A percentile compares a stretch with the other conserved stretches of the same genome.
Conservation (phyloP, 1,284 basidiomycete genomes). For the Cryptococcus sp. region DNA sequence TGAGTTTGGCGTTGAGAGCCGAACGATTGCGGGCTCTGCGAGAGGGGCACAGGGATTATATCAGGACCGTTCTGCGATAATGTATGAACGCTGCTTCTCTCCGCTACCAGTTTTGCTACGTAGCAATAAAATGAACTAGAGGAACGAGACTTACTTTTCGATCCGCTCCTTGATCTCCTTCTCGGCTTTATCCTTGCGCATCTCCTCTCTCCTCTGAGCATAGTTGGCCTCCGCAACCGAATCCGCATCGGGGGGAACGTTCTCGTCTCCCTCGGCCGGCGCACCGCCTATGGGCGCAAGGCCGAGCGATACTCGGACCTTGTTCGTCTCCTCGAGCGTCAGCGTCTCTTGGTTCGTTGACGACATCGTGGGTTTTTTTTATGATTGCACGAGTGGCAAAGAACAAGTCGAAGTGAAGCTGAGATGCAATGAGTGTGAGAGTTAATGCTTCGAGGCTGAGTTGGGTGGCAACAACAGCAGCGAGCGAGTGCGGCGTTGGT, state of each 20-base stretch:
- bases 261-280: slow-evolving; percentile 56
- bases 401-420: background rate
- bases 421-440: background rate
- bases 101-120: background rate
- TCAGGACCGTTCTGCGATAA: slow-evolving; percentile 16
- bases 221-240: slow-evolving; percentile 77
- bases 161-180: slow-evolving; percentile 76
- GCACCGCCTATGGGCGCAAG: slow-evolving; percentile 88
- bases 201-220: slow-evolving; percentile 67
- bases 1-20: slow-evolving; percentile 85
- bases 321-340: slow-evolving; percentile 91
- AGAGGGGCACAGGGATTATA: background rate
- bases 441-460: background rate
- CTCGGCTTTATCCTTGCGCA: slow-evolving; percentile 71
- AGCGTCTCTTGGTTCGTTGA: slow-evolving; percentile 54
- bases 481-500: background rate
- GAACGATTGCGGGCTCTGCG: slow-evolving; percentile 68
- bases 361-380: slow-evolving; percentile 4
- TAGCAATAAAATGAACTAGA: background rate
- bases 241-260: slow-evolving; percentile 60
- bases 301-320: slow-evolving; percentile 90
- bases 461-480: slow-evolving; percentile 11
- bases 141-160: slow-evolving; percentile 73
- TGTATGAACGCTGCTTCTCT: slow-evolving; percentile 11
- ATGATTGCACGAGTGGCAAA: background rate